These are phyloP conservation scores for Pneumocystis jirovecii DNA, from an alignment of 1,139 yeast genomes.

Conservation along the genomic window DNA sequence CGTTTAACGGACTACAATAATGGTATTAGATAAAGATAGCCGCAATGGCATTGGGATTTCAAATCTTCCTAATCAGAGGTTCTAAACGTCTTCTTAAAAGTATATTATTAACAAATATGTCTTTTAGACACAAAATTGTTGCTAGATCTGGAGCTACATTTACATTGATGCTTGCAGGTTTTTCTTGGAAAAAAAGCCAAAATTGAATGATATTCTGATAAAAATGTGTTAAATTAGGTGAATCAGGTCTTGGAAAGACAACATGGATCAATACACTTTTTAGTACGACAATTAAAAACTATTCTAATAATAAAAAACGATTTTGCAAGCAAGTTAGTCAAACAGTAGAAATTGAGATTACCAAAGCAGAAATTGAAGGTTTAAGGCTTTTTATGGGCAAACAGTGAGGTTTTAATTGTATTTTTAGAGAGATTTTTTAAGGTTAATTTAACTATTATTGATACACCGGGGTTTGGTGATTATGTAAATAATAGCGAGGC, in stretches of 20 bases:
- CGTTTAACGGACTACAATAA: neutral
- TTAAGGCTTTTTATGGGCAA: conserved; percentile 32
- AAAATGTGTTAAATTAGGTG: neutral
- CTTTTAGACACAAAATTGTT: conserved; percentile 62
- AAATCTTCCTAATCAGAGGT: conserved; percentile 8
- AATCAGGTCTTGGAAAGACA: conserved; percentile 34
- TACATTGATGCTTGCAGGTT: conserved; percentile 92
- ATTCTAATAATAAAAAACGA: conserved; percentile 50
- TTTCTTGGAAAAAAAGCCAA: conserved; percentile 65
- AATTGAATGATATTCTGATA: neutral
- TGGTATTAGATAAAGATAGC: neutral
- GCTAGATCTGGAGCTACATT: conserved; percentile 79
- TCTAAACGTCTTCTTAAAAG: neutral
- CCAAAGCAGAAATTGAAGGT: conserved; percentile 85
- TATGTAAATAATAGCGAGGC: conserved; percentile 83
- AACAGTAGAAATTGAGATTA: conserved; percentile 82
- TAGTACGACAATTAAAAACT: conserved; percentile 37
- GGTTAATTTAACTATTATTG: conserved; percentile 73
- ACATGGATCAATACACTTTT: conserved; percentile 87
- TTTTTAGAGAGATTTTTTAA: conserved; percentile 31
- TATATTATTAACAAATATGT: neutral
- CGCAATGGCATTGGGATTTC: conserved; percentile 7
- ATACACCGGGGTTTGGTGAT: conserved; percentile 97
- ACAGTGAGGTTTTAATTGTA: neutral
- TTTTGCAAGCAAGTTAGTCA: conserved; percentile 62